Evolutionary conservation across 2,329 filamentous ascomycete species (phyloP).

Genomic region (Fusarium sp.): DNA sequence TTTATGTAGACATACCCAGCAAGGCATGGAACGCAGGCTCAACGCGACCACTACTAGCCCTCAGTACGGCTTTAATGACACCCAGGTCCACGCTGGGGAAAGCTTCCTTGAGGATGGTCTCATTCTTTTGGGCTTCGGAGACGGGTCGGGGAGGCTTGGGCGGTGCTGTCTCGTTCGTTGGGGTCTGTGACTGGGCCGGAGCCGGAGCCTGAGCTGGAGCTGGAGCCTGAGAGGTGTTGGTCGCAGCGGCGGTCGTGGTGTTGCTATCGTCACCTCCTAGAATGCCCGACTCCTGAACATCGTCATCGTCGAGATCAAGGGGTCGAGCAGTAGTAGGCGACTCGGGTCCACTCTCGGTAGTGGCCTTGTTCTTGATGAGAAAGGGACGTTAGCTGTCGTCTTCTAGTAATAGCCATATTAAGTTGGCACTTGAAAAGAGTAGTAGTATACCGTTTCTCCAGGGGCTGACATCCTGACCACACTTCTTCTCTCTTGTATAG

Average conservation of each 20-base stretch:
- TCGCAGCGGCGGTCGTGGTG: slow-evolving; percentile 45
- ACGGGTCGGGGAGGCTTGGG: slow-evolving; percentile 89
- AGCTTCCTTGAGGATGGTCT: slow-evolving; percentile 91
- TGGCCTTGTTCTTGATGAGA: slow-evolving; percentile 60
- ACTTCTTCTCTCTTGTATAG: slow-evolving; percentile 15
- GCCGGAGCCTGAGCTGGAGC: not conserved
- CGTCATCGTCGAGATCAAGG: slow-evolving; percentile 79
- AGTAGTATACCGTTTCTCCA: slow-evolving; percentile 60
- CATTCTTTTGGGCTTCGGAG: slow-evolving; percentile 86
- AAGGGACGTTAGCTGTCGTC: slow-evolving; percentile 42
- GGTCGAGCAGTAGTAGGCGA: slow-evolving; percentile 76
- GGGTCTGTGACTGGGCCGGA: slow-evolving; percentile 23
- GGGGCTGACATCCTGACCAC: slow-evolving; percentile 59
- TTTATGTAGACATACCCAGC: slow-evolving; percentile 70
- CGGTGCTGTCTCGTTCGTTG: slow-evolving; percentile 67
- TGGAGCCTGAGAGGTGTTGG: slow-evolving; percentile 48
- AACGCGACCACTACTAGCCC: slow-evolving; percentile 87
- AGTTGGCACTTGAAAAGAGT: slow-evolving; percentile 22
- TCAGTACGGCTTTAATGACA: slow-evolving; percentile 89
- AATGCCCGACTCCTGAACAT: slow-evolving; percentile 73
- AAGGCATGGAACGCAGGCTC: slow-evolving; percentile 97
- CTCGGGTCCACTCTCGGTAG: slow-evolving; percentile 65
- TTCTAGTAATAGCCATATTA: slow-evolving; percentile 27
- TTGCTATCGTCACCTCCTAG: slow-evolving; percentile 60
- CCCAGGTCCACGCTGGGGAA: slow-evolving; percentile 86